Conservation (phyloP, 257 asterid genomes). For the Echites panduratus region DNA sequence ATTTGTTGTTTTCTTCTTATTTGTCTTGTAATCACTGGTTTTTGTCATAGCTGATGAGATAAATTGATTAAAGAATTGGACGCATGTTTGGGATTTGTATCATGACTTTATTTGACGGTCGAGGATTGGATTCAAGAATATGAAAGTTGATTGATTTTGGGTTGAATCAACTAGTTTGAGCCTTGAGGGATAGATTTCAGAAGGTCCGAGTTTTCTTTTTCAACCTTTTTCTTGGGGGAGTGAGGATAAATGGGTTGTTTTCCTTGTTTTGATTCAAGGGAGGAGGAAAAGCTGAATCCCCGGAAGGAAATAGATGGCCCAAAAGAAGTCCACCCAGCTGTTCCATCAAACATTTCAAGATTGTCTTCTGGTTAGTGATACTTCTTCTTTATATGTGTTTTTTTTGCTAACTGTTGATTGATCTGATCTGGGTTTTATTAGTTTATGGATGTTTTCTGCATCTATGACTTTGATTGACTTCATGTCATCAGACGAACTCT, state of each 20-base stretch:
- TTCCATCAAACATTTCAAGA: conserved; percentile 65
- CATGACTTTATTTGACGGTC: conserved; percentile 15
- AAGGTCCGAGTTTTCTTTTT: conserved; percentile 26
- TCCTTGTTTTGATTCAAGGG: conserved; percentile 86
- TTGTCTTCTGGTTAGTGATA: conserved; percentile 74
- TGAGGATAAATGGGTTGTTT: conserved; percentile 80
- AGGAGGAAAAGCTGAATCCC: conserved; percentile 71
- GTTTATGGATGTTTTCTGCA: conserved; percentile 13
- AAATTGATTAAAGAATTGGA: conserved; percentile 2
- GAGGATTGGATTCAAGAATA: conserved; percentile 34
- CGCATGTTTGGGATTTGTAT: conserved; percentile 7
- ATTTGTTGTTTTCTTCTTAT: conserved; percentile 13
- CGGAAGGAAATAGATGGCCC: conserved; percentile 51
- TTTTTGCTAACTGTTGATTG: conserved; percentile 14
- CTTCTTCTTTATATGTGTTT: background rate
- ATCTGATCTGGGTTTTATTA: conserved; percentile 43
- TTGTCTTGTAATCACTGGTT: conserved; percentile 6
- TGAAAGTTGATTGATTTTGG: conserved; percentile 30
- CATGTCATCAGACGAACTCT: conserved; percentile 13
- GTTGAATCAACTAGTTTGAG: conserved; percentile 28
- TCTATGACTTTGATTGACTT: conserved; percentile 12
- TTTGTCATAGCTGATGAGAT: conserved; percentile 19
- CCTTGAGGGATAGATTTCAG: conserved; percentile 24
- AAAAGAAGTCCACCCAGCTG: conserved; percentile 45
- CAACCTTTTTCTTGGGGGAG: background rate